Evolutionary conservation across 305 asterid genomes (phyloP).

Genomic region (Fraxinus floribunda): DNA sequence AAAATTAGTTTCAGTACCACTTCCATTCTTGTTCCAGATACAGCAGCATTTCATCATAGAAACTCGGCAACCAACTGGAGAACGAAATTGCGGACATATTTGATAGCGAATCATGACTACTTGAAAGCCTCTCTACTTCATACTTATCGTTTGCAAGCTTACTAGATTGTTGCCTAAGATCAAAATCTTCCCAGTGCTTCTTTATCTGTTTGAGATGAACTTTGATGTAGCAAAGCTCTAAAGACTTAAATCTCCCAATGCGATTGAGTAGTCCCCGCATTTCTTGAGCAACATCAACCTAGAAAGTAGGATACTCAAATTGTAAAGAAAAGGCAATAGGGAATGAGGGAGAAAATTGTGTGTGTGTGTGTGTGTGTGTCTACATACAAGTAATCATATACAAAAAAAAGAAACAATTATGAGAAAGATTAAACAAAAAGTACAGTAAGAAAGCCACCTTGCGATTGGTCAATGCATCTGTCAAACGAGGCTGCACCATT

Average conservation of each 20-base stretch:
- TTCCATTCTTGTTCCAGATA: slow-evolving; percentile 99
- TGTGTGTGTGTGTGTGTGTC: too few species aligned
- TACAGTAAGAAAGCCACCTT: slow-evolving; percentile 48
- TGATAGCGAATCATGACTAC: slow-evolving; percentile 47
- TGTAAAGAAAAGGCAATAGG: slow-evolving; percentile 21
- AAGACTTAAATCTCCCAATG: slow-evolving; percentile 86
- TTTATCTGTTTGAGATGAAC: slow-evolving; percentile 80
- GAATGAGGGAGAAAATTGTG: neutral
- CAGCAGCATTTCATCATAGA: slow-evolving; percentile 88
- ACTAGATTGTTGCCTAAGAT: slow-evolving; percentile 63
- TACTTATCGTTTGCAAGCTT: slow-evolving; percentile 66
- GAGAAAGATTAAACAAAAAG: slow-evolving; percentile 19
- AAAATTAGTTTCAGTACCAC: slow-evolving; percentile 50
- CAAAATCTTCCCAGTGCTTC: slow-evolving; percentile 91
- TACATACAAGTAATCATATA: too few species aligned
- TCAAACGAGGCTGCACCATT: slow-evolving; percentile 94
- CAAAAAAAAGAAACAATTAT: neutral
- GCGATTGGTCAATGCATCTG: slow-evolving; percentile 81
- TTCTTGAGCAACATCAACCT: slow-evolving; percentile 91
- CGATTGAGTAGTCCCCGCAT: slow-evolving; percentile 82
- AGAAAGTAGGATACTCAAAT: slow-evolving; percentile 20
- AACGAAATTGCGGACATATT: slow-evolving; percentile 44
- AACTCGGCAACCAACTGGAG: slow-evolving; percentile 85
- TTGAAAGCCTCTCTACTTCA: slow-evolving; percentile 55
- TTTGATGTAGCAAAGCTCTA: slow-evolving; percentile 76